Percentiles rank a stretch among this genome's conserved stretches.
Evolutionary conservation across 164 flowering plant species (phyloP).

Genomic region (Aristolochia fimbriata): DNA sequence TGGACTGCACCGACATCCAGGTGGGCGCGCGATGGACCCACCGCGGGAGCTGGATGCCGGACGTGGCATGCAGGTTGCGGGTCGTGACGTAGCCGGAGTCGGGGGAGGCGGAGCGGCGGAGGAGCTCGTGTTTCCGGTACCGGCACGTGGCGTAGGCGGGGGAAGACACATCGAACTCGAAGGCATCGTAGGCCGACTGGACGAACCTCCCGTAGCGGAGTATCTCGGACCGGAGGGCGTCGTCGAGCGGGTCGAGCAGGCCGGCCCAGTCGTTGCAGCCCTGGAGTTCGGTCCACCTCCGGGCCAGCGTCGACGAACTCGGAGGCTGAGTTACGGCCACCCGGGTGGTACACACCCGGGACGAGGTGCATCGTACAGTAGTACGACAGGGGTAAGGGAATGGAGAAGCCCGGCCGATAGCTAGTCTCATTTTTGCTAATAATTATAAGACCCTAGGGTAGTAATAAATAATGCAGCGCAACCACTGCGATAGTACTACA

Average conservation of each 20-base stretch:
- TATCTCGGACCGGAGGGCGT: conserved; percentile 47
- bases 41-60: conserved; percentile 44
- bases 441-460: no score
- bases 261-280: conserved; percentile 63
- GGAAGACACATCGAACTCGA: conserved; percentile 58
- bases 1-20: conserved; percentile 41
- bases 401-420: neutral
- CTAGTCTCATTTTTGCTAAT: conserved; percentile 5
- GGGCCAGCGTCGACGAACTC: conserved; percentile 12
- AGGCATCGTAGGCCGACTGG: conserved; percentile 51
- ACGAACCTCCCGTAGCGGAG: conserved; percentile 67
- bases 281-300: conserved; percentile 62
- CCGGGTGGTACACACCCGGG: neutral
- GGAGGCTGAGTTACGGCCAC: neutral
- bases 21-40: conserved; percentile 36
- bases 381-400: neutral
- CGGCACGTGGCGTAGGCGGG: conserved; percentile 40
- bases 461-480: neutral
- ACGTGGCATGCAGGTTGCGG: conserved; percentile 44
- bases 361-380: neutral
- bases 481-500: no score
- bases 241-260: conserved; percentile 63
- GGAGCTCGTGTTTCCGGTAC: conserved; percentile 23
- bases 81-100: conserved; percentile 44
- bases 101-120: conserved; percentile 24